Base-by-base conservation (phyloP, 2,329 filamentous ascomycete genomes). In the Aureobasidium melanogenum region DNA sequence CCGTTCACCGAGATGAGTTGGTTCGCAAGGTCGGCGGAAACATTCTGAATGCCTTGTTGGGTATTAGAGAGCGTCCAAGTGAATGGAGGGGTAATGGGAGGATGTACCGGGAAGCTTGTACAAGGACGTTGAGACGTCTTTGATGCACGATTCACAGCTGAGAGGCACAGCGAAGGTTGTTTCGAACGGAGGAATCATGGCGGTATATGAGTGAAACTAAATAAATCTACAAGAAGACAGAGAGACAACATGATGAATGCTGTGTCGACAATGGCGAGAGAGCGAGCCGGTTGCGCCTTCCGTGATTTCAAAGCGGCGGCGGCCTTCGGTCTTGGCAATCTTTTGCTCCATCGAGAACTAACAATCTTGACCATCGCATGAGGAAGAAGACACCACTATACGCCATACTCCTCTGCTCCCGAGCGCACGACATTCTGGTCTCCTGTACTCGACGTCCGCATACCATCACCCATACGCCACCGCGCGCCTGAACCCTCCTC, bases 91-190 rank as follows among this genome's bases (percentile, higher is more conserved):
- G 38, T 54, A 39, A 34, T 24, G 19, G 26, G 67, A 70, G 28
- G 7, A 57, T 34, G 63, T 78, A 86, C 84, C 84, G 69, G 84
- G 80, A 46, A 97, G 77, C 70, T 88, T 85, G 74, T 88, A 83
- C 55, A 97, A 78, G 51, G 90, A 86, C 65, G 84, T 83, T 69
- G 91, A 91, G 72, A 99, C 86, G 69, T 91, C 87, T 74, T 92
- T 88, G 74, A 96, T 85, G 78, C 94, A 97, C 71, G 83, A 80
- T 69, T 96, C 88, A 78, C 94, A 97, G 76, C 87, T 91, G 80
- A 97, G 87, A 60, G 91, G 92, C 68, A 97, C 94, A 65, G 93
- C 91, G 75, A 97, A 97, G 66, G 93, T 88, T 64, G 93, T 96
- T 88, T 97, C 72, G 64, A 75, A 75, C 8, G 69, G 63, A 38